Conservation (phyloP, 768 basidiomycete species). For the Termitomyces bulborhizus region DNA sequence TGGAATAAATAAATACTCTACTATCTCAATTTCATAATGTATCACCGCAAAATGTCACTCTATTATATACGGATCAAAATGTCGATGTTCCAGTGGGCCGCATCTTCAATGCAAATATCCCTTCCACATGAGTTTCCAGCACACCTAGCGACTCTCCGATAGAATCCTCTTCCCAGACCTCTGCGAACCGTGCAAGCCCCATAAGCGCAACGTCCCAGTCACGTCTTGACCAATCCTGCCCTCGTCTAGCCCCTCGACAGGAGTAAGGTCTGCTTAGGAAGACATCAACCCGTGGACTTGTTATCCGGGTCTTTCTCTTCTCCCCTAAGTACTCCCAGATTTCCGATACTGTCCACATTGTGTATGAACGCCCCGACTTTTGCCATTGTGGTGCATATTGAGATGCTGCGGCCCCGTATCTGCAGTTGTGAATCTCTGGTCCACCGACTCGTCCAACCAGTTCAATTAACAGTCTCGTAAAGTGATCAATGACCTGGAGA, state of each 20-base stretch:
- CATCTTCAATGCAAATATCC: constrained; percentile 42
- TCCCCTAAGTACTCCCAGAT: constrained; percentile 51
- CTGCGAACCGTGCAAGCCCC: constrained; percentile 42
- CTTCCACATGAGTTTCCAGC: constrained; percentile 41
- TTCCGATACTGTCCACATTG: constrained; percentile 48
- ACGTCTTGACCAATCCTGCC: constrained; percentile 66
- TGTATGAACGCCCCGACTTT: constrained; percentile 29
- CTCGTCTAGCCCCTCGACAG: constrained; percentile 50
- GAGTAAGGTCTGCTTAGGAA: constrained; percentile 47
- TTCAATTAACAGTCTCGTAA: constrained; percentile 52
- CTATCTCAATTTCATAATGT: neutral
- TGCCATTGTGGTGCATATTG: constrained; percentile 52
- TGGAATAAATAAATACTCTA: too few species aligned
- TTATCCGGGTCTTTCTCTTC: constrained; percentile 25
- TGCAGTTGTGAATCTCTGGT: constrained; percentile 28
- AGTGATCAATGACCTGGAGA: constrained; percentile 63
- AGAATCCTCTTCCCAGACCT: constrained; percentile 45
- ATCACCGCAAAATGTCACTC: neutral
- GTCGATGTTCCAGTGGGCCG: constrained; percentile 26
- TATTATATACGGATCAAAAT: neutral
- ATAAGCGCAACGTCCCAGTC: constrained; percentile 57
- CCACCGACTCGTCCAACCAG: constrained; percentile 52
- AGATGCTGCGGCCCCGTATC: constrained; percentile 33
- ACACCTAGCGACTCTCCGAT: constrained; percentile 43
- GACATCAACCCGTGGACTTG: constrained; percentile 41